phyloP scores from a whole-genome alignment of 148 eudicot species.

The Rheum nobile region DNA sequence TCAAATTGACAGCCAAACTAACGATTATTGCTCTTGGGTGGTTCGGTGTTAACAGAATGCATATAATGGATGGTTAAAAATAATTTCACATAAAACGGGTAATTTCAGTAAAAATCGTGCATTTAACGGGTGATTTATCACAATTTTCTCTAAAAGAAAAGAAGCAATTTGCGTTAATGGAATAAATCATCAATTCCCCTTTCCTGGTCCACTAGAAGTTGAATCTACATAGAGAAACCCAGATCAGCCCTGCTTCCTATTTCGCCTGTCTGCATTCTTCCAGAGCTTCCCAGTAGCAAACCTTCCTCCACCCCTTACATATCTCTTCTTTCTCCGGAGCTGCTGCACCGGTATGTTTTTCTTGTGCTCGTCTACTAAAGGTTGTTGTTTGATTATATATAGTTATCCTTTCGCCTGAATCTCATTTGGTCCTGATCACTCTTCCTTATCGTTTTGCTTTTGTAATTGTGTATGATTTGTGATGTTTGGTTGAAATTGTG shows the following conservation, averaged over 20 bases:
- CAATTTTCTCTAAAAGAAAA: too few species aligned
- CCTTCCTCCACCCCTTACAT: not conserved
- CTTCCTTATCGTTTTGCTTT: not conserved
- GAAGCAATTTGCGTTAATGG: too few species aligned
- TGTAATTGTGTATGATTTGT: not conserved
- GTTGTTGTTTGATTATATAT: not conserved
- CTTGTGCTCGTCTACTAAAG: not conserved
- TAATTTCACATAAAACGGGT: too few species aligned
- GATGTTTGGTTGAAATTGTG: not conserved
- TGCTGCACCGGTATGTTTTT: not conserved
- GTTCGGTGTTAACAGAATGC: too few species aligned
- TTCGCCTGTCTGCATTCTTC: not conserved
- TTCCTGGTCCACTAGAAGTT: not conserved
- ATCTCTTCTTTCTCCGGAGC: not conserved
- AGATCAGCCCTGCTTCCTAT: not conserved
- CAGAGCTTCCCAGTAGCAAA: conserved; percentile 1
- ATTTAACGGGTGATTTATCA: too few species aligned
- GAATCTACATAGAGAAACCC: not conserved
- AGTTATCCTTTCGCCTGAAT: not conserved
- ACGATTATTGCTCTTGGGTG: too few species aligned
- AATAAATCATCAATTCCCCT: not conserved
- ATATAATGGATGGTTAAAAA: too few species aligned
- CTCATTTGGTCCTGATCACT: not conserved
- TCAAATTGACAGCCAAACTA: too few species aligned
- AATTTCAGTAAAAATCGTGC: too few species aligned